Evolutionary conservation across 352 stramenopile genomes (phyloP), one percentile per base, ranked within the genome.

Genomic region (Paralagenidium karlingii): DNA sequence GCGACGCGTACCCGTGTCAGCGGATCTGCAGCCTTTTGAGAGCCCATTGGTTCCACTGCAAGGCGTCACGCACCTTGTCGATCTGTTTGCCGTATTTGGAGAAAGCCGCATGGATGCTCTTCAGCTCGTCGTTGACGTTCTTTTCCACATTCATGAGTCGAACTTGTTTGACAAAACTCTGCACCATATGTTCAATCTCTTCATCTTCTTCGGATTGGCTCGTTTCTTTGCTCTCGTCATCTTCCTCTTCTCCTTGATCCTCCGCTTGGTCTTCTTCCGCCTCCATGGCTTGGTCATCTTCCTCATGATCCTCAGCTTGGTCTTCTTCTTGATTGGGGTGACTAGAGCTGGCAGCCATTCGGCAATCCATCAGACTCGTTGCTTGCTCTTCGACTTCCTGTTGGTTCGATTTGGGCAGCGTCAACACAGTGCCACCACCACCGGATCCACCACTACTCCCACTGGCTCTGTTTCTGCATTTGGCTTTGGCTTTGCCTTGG

Each of bases 11-110:
- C n/a, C n/a, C n/a, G n/a, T n/a, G n/a, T 13, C 28, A 13, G 28
- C 13, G 28, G 16, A 16, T 33, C 28, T 33, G 28, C 28, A 33
- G 13, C 15, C 15, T 33, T 13, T 33, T 33, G 13, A 15, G 28
- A 33, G 13, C 13, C 28, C 13, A 33, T 33, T 33, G n/a, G n/a
- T 33, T 13, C 28, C 13, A 33, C 13, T 33, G 13, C 13, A 33
- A 33, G 15, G 13, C 15, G 13, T 33, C 13, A 7, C 38, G 28
- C 31, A 87, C 74, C 68, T 87, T 84, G 46, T 87, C 70, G 40
- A 87, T 84, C 30, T 79, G 65, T 47, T 87, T 87, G 25, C 63
- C 68, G 34, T 77, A 84, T 44, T 84, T 87, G 32, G 69, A 81
- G 33, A 87, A 40, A 33, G 76, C 50, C 24, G 78, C 55, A 39